Evolutionary conservation across 768 basidiomycete genomes (phyloP), one percentile per base, ranked within the genome.

Genomic region (Suillus paluster): DNA sequence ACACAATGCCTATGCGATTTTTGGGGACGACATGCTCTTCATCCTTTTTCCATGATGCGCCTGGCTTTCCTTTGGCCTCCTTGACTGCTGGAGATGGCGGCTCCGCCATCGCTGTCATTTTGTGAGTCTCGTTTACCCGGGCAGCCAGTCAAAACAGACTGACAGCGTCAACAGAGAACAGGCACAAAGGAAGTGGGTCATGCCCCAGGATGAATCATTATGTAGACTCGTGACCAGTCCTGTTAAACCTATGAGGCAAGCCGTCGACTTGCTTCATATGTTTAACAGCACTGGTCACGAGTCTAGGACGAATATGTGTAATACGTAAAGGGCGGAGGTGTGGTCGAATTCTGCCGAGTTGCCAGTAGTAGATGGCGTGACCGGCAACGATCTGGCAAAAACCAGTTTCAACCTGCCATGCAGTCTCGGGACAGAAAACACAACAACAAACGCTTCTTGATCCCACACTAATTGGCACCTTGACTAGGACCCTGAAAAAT

Each of bases 11-110:
- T 5, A 82, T 69, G 19, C 74, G 72, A 64, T 82, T 82, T 58
- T 78, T 73, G 1, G 81, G 82, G 0, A 82, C 67, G 27, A 80
- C 68, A 60, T 82, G 80, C 49, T 78, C 68, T 52, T 82, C 81
- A 14, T 66, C 59, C 12, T 59, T 64, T 57, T 77, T 77, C 80
- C 81, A 82, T 15, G 75, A 71, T 6, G 71, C 70, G 1, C 76
- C 74, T 10, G 77, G 74, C 36, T 64, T 52, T 14, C 45, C 39
- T 41, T 70, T 68, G 39, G 50, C 14, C 8, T 49, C 62, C 8
- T 63, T 58, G 2, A 25, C 41, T 21, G 30, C n/a, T 19, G 49
- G 38, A 56, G 42, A 45, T 38, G 63, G 17, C 15, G 61, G n/a
- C 7, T n/a, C 44, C n/a, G 54, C 52, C 9, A 1, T 55, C 36